Percentiles rank a stretch among this genome's conserved stretches.
These are phyloP conservation scores for Penicillium janthinellum DNA, from an alignment of 2,329 filamentous ascomycete genomes.

Conservation along the genomic window DNA sequence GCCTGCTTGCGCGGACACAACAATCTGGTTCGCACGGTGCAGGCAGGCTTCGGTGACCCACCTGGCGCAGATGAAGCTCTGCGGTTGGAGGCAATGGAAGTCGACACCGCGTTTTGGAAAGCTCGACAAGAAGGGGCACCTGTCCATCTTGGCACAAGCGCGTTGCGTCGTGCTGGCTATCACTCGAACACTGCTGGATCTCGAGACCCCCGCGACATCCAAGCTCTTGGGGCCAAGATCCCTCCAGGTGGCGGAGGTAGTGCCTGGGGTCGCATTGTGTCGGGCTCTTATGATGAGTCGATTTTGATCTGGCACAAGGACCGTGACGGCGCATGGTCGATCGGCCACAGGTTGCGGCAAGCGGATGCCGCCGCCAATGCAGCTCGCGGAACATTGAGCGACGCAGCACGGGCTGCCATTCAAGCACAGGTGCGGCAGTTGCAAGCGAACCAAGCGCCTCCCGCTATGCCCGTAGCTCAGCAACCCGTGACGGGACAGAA, in stretches of 20 bases:
- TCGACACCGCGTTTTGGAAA: conserved; percentile 73
- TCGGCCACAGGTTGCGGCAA: conserved; percentile 73
- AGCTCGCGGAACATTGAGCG: conserved; percentile 24
- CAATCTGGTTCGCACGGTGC: conserved; percentile 87
- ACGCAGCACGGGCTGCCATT: conserved; percentile 20
- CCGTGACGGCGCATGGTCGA: conserved; percentile 80
- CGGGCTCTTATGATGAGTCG: conserved; percentile 92
- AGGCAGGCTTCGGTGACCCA: conserved; percentile 89
- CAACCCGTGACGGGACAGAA: conserved; percentile 2
- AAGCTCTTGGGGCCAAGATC: conserved; percentile 77
- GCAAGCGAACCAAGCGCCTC: conserved; percentile 20
- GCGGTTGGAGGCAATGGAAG: conserved; percentile 67
- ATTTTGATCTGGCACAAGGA: conserved; percentile 95
- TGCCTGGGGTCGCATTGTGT: conserved; percentile 90
- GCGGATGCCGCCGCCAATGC: conserved; percentile 50
- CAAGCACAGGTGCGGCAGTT: conserved; percentile 25
- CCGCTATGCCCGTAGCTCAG: neutral
- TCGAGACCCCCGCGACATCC: conserved; percentile 70
- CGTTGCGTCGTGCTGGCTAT: conserved; percentile 55
- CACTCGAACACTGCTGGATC: conserved; percentile 68
- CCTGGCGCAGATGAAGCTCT: conserved; percentile 78
- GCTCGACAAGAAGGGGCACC: conserved; percentile 53
- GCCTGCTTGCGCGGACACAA: conserved; percentile 80
- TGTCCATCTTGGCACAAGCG: conserved; percentile 39
- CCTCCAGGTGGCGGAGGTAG: conserved; percentile 90